phyloP scores from a whole-genome alignment of 1,284 basidiomycete genomes.

The Ustilago sp. region DNA sequence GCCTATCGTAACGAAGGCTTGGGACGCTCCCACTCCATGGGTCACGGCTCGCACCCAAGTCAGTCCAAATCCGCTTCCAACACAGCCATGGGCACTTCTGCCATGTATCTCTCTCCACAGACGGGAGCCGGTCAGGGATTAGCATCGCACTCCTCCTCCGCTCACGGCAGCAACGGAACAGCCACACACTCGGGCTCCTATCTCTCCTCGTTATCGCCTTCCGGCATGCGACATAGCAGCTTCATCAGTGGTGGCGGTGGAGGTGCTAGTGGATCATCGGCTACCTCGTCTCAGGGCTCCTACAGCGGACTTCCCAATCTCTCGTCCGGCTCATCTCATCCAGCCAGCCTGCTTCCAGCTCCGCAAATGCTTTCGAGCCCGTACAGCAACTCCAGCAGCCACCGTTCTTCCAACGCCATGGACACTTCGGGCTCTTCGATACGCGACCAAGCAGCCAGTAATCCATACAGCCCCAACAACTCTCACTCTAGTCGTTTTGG shows the following conservation, averaged over 20 bases:
- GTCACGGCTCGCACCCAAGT: slow-evolving; percentile 36
- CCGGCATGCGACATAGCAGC: slow-evolving; percentile 46
- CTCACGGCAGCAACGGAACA: slow-evolving; percentile 32
- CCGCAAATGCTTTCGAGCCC: slow-evolving; percentile 43
- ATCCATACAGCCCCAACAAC: slow-evolving; percentile 48
- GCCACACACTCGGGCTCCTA: slow-evolving; percentile 12
- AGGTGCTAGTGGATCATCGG: slow-evolving; percentile 5
- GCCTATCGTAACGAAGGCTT: slow-evolving; percentile 39
- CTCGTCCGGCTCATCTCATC: slow-evolving; percentile 28
- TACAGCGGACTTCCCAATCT: slow-evolving; percentile 42
- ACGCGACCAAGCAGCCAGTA: slow-evolving; percentile 23
- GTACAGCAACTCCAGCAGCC: slow-evolving; percentile 43
- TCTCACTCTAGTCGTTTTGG: slow-evolving; percentile 32
- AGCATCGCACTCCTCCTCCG: slow-evolving; percentile 23
- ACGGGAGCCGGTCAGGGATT: slow-evolving; percentile 18
- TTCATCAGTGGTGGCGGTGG: slow-evolving; percentile 33
- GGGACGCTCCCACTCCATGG: slow-evolving; percentile 47
- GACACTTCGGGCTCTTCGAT: slow-evolving; percentile 47
- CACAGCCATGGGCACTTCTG: slow-evolving; percentile 12
- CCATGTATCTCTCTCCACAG: slow-evolving; percentile 51
- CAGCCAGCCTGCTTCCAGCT: slow-evolving; percentile 34
- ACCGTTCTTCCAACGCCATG: slow-evolving; percentile 52
- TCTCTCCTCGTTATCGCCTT: slow-evolving; percentile 34
- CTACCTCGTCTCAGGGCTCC: slow-evolving; percentile 27
- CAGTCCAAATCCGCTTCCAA: slow-evolving; percentile 33